Evolutionary conservation across 176 grass and related monocot species (phyloP).

Genomic region (Triticum monococcum): DNA sequence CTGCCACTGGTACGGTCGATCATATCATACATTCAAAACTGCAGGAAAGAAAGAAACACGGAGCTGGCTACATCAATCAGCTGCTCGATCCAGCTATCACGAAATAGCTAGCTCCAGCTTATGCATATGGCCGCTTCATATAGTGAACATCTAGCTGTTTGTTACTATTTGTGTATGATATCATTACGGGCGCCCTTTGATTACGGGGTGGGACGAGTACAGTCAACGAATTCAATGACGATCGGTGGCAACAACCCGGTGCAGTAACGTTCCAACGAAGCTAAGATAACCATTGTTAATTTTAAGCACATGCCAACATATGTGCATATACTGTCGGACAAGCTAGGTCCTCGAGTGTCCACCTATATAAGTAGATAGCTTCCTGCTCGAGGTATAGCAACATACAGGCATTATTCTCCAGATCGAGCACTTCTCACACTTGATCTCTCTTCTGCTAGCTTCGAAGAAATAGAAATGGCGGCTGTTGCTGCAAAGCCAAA

Average conservation of each 20-base stretch:
- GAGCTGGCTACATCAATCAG: neutral
- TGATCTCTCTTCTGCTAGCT: neutral
- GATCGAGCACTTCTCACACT: too few species aligned
- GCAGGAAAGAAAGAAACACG: neutral
- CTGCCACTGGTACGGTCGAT: neutral
- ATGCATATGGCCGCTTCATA: neutral
- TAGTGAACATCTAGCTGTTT: neutral
- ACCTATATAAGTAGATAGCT: too few species aligned
- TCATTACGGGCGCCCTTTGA: neutral
- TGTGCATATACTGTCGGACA: neutral
- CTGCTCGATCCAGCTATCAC: too few species aligned
- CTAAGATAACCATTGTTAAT: too few species aligned
- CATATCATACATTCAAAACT: neutral
- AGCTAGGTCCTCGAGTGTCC: too few species aligned
- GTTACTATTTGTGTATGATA: neutral
- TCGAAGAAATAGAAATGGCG: too few species aligned
- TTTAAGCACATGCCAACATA: too few species aligned
- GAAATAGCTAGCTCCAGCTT: neutral
- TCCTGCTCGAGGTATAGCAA: too few species aligned
- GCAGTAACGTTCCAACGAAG: neutral
- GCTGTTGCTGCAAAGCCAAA: too few species aligned
- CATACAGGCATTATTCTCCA: too few species aligned
- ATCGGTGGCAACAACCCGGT: too few species aligned
- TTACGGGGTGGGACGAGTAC: neutral
- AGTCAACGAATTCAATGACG: too few species aligned